Evolutionary conservation across 1,284 basidiomycete species (phyloP), one percentile per base, ranked within the genome.

Genomic region (Leccinum pallidistipes): DNA sequence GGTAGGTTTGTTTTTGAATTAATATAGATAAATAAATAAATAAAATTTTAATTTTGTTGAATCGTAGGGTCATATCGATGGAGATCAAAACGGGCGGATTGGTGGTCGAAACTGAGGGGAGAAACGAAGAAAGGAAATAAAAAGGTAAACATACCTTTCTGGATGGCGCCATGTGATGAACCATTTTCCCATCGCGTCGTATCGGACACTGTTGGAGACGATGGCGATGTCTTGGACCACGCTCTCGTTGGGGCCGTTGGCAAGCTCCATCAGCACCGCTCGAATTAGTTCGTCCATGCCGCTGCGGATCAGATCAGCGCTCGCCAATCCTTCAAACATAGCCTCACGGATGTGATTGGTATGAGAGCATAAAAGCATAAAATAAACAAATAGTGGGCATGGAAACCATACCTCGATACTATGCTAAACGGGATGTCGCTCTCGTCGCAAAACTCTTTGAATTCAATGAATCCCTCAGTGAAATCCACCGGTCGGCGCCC

Each of bases 221-320:
- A 97, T 92, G 66, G 93, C 87, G 60, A 97, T 95, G 56, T 86
- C 81, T 59, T 83, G 77, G 2, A 92, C 89, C 51, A 86, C 86
- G 65, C 88, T 84, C 45, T 87, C 82, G 43, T 71, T 66, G 43
- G 65, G 54, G 1, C 71, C 71, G 11, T 89, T 91, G 56, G 95
- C 79, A 57, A 94, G 85, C 62, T 87, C 90, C 43, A 87, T 86
- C 31, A 97, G 82, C 5, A 97, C 91, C 1, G 91, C 91, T 54
- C 92, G 91, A 69, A 98, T 97, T 66, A 91, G 84, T 12, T 94
- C 95, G 12, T 88, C 87, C 94, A 97, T 97, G 32, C 95, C 95
- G 65, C 92, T 94, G 68, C 45, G 43, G 40, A 60, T 66, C 58
- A 68, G 47, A 34, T 43, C 57, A 31, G 47, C 32, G 11, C n/a